Conservation (phyloP, 495 filamentous ascomycete species). For the Aspergillus bertholletiae region DNA sequence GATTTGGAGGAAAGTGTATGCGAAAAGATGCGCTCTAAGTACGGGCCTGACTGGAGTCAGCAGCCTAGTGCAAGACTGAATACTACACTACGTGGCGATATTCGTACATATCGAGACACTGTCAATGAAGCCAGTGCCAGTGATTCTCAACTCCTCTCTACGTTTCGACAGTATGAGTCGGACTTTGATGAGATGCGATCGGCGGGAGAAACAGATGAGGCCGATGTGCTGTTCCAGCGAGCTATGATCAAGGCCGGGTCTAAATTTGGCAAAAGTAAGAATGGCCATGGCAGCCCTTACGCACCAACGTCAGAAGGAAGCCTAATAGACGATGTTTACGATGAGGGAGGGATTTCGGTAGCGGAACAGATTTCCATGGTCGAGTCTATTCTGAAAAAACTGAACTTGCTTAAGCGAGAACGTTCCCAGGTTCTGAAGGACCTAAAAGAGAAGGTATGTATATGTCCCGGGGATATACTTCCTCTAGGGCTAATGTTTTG, state of each 20-base stretch:
- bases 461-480: neutral
- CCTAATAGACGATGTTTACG: slow-evolving; percentile 87
- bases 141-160: slow-evolving; percentile 79
- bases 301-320: slow-evolving; percentile 61
- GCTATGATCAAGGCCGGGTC: slow-evolving; percentile 69
- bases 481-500: slow-evolving; percentile 1
- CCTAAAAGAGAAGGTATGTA: slow-evolving; percentile 86
- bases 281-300: slow-evolving; percentile 58
- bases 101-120: slow-evolving; percentile 80
- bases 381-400: slow-evolving; percentile 85
- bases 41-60: slow-evolving; percentile 93
- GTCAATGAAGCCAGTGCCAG: slow-evolving; percentile 85
- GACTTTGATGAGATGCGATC: slow-evolving; percentile 96
- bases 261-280: slow-evolving; percentile 58
- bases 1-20: slow-evolving; percentile 97
- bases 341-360: slow-evolving; percentile 72
- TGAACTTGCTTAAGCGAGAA: slow-evolving; percentile 89
- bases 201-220: slow-evolving; percentile 83
- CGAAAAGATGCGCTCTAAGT: slow-evolving; percentile 98
- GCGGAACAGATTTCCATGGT: slow-evolving; percentile 85
- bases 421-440: slow-evolving; percentile 90
- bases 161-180: slow-evolving; percentile 75
- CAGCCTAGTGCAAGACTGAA: slow-evolving; percentile 90
- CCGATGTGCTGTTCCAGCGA: slow-evolving; percentile 82
- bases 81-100: slow-evolving; percentile 78